phyloP scores from a whole-genome alignment of 106 monocot species.

The Ottelia alismoides region DNA sequence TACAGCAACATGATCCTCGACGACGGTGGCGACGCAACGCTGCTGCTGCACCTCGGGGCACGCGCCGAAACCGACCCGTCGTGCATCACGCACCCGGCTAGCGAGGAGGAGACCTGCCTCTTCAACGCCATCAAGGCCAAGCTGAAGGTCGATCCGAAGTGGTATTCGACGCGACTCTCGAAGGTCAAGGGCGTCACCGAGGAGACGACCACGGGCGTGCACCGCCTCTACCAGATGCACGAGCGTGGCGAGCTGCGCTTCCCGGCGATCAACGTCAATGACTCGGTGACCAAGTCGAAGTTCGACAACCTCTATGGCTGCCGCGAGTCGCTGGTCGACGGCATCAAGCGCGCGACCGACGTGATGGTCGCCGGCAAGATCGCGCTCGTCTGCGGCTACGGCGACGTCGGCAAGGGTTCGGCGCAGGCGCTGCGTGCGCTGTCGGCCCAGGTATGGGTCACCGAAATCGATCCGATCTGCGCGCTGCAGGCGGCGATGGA shows the following conservation, averaged over 20 bases:
- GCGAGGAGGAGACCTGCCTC: too few relatives aligned
- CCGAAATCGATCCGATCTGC: conserved; percentile 5
- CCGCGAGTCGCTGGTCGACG: too few relatives aligned
- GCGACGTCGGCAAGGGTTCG: conserved; percentile 64
- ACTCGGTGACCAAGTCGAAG: too few relatives aligned
- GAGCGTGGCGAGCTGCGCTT: conserved; percentile 34
- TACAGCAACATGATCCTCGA: too few relatives aligned
- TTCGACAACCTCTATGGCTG: too few relatives aligned
- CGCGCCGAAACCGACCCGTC: too few relatives aligned
- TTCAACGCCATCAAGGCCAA: conserved; percentile 33
- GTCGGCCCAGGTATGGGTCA: conserved; percentile 1
- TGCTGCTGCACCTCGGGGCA: too few relatives aligned
- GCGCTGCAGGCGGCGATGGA: conserved; percentile 3
- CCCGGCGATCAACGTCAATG: too few relatives aligned
- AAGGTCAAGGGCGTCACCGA: conserved; percentile 46
- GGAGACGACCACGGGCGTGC: conserved; percentile 53
- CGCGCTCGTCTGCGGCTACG: conserved; percentile 50
- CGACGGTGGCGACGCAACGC: conserved; percentile 36
- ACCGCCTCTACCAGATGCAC: conserved; percentile 69
- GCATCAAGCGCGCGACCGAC: conserved; percentile 61
- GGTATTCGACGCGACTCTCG: conserved; percentile 42
- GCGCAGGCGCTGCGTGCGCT: conserved; percentile 48
- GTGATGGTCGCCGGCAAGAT: conserved; percentile 78
- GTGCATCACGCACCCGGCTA: too few relatives aligned
- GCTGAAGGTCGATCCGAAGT: conserved; percentile 34